Evolutionary conservation across 768 basidiomycete species (phyloP).

Genomic region (Calocera cornea): DNA sequence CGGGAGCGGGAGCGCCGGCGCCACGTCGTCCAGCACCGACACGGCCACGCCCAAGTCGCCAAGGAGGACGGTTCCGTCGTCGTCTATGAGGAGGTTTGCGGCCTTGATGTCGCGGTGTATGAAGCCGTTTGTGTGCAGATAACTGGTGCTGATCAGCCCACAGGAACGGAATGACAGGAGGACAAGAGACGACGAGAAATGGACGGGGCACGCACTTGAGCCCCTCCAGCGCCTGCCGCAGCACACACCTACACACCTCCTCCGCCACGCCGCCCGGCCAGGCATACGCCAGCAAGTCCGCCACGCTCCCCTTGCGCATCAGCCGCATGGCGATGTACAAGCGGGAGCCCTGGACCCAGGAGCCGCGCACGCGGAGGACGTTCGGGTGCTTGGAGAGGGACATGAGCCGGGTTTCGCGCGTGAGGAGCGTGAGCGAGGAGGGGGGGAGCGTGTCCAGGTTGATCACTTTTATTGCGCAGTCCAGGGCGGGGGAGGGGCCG

Average conservation of each 20-base stretch:
- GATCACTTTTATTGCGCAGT: constrained; percentile 77
- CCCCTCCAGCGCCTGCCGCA: constrained; percentile 78
- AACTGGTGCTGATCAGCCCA: constrained; percentile 31
- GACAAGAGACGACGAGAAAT: constrained; percentile 14
- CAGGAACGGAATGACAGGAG: background rate
- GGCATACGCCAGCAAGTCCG: constrained; percentile 70
- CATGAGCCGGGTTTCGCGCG: constrained; percentile 83
- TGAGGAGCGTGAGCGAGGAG: constrained; percentile 54
- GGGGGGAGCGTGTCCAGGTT: constrained; percentile 70
- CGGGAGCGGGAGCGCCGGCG: constrained; percentile 23
- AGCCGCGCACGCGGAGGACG: constrained; percentile 78
- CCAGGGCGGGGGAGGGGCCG: constrained; percentile 16
- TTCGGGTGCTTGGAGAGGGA: constrained; percentile 87
- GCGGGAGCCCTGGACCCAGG: constrained; percentile 74
- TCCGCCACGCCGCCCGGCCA: constrained; percentile 88
- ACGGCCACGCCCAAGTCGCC: constrained; percentile 91
- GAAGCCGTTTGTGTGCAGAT: constrained; percentile 78
- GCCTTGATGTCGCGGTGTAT: constrained; percentile 93
- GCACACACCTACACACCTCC: constrained; percentile 69
- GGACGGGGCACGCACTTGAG: constrained; percentile 49
- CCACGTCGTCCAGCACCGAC: constrained; percentile 55
- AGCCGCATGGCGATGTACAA: constrained; percentile 76
- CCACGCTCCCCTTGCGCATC: constrained; percentile 78
- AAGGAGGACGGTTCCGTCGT: constrained; percentile 77
- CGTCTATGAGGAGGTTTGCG: constrained; percentile 83